phyloP scores from a whole-genome alignment of 495 filamentous ascomycete species.

The Penicillium odoratum region DNA sequence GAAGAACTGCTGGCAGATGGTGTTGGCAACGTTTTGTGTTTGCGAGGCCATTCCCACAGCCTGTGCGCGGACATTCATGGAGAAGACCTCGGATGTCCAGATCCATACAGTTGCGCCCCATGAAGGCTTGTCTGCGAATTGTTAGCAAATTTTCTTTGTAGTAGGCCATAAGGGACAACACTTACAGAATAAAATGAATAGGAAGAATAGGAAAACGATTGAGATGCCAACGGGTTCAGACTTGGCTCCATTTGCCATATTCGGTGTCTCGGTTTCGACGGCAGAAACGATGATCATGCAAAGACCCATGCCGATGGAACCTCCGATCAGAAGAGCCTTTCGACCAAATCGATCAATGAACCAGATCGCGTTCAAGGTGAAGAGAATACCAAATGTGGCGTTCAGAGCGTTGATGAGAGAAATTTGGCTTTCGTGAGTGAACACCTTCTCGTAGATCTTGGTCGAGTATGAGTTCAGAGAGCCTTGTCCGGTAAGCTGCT shows the following conservation, averaged over 20 bases:
- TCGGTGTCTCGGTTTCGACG: constrained; percentile 62
- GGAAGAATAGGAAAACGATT: constrained; percentile 62
- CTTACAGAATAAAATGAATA: constrained; percentile 66
- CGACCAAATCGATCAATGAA: constrained; percentile 68
- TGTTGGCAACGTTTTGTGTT: constrained; percentile 65
- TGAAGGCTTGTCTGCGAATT: constrained; percentile 55
- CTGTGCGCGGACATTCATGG: constrained; percentile 66
- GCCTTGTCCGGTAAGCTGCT: constrained; percentile 63
- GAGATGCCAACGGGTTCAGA: constrained; percentile 58
- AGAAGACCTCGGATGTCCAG: constrained; percentile 65
- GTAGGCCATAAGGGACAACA: neutral
- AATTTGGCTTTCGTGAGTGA: constrained; percentile 51
- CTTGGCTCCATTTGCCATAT: constrained; percentile 46
- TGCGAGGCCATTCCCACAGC: constrained; percentile 69
- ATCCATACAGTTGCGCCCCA: constrained; percentile 70
- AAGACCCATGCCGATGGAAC: constrained; percentile 69
- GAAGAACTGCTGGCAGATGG: constrained; percentile 67
- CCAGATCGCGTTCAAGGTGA: constrained; percentile 72
- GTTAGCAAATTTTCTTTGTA: constrained; percentile 15
- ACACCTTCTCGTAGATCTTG: constrained; percentile 66
- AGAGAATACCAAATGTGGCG: constrained; percentile 66
- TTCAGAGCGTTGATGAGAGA: constrained; percentile 67
- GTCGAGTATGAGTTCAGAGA: constrained; percentile 64
- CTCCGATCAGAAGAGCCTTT: constrained; percentile 64
- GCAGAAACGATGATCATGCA: constrained; percentile 66